These are phyloP conservation scores for Geotrichum cucujoidarum DNA, from an alignment of 1,139 yeast species.

Conservation along the genomic window DNA sequence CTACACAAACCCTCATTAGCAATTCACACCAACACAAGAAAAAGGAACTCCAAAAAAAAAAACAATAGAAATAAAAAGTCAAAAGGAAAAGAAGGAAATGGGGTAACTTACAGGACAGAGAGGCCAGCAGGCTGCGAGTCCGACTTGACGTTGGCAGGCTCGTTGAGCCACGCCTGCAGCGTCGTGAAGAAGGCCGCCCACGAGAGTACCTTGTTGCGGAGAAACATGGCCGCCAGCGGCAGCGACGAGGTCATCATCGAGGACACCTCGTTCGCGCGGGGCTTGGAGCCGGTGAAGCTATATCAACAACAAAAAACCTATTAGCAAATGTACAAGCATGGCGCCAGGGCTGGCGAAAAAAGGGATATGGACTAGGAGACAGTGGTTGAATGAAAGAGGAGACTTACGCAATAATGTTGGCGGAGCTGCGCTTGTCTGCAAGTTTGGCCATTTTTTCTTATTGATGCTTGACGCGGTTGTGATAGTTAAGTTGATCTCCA, in stretches of 20 bases:
- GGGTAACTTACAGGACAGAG: slow-evolving; percentile 22
- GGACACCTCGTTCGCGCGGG: slow-evolving; percentile 24
- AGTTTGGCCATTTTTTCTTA: slow-evolving; percentile 11
- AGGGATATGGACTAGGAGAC: too few relatives aligned
- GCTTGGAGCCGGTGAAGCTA: slow-evolving; percentile 31
- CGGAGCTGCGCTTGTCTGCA: slow-evolving; percentile 33
- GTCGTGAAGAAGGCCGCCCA: slow-evolving; percentile 55
- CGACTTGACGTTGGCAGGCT: slow-evolving; percentile 39
- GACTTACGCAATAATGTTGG: slow-evolving; percentile 29
- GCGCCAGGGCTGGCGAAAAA: slow-evolving; percentile 9
- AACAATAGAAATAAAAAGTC: neutral
- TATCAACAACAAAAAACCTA: neutral
- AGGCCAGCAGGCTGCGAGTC: slow-evolving; percentile 36
- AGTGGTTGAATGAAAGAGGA: slow-evolving; percentile 1
- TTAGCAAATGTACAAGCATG: slow-evolving; percentile 21
- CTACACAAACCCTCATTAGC: neutral
- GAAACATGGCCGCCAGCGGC: slow-evolving; percentile 63
- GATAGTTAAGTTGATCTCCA: neutral
- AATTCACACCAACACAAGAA: neutral
- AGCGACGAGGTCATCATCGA: slow-evolving; percentile 48
- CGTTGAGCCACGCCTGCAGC: slow-evolving; percentile 48
- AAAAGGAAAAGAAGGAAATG: neutral
- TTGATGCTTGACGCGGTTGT: neutral
- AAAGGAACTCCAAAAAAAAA: neutral
- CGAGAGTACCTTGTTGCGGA: slow-evolving; percentile 47